Conservation (phyloP, 257 asterid genomes). For the Anisodus acutangulus region DNA sequence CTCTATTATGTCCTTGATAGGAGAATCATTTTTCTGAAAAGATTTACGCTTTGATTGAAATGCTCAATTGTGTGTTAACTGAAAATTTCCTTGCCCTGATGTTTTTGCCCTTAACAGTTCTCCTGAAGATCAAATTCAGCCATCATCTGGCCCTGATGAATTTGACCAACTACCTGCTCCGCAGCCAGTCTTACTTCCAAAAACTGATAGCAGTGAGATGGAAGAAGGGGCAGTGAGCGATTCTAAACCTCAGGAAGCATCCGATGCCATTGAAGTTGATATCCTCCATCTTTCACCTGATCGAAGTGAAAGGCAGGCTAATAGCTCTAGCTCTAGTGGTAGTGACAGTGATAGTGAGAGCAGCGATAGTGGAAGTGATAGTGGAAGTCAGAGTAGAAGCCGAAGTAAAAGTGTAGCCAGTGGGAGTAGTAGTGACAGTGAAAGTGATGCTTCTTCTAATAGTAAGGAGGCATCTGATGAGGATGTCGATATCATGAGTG, state of each 20-base stretch:
- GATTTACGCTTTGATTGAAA: neutral
- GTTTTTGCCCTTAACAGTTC: constrained; percentile 54
- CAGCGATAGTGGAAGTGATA: constrained; percentile 66
- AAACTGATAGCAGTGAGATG: constrained; percentile 45
- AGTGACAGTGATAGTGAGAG: constrained; percentile 73
- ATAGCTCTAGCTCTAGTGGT: constrained; percentile 72
- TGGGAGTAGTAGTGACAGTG: constrained; percentile 85
- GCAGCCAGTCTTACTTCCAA: constrained; percentile 46
- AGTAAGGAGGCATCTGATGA: constrained; percentile 93
- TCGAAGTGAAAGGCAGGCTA: constrained; percentile 54
- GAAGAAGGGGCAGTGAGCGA: constrained; percentile 58
- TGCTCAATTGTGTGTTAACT: constrained; percentile 31
- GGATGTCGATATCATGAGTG: constrained; percentile 87
- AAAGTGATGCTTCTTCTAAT: constrained; percentile 80
- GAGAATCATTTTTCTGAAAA: constrained; percentile 21
- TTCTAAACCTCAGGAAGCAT: constrained; percentile 50
- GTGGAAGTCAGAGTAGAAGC: constrained; percentile 70
- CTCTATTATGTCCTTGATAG: neutral
- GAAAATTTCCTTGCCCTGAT: constrained; percentile 28
- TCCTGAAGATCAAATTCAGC: constrained; percentile 57
- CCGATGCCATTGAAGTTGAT: constrained; percentile 48
- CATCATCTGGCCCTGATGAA: constrained; percentile 55
- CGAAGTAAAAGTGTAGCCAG: constrained; percentile 69
- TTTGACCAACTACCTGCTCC: constrained; percentile 53
- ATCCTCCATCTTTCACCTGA: constrained; percentile 55